A percentile compares a stretch with the other conserved stretches of the same genome.
phyloP scores from a whole-genome alignment of 441 rosid species.

The Corymbia citriodora region DNA sequence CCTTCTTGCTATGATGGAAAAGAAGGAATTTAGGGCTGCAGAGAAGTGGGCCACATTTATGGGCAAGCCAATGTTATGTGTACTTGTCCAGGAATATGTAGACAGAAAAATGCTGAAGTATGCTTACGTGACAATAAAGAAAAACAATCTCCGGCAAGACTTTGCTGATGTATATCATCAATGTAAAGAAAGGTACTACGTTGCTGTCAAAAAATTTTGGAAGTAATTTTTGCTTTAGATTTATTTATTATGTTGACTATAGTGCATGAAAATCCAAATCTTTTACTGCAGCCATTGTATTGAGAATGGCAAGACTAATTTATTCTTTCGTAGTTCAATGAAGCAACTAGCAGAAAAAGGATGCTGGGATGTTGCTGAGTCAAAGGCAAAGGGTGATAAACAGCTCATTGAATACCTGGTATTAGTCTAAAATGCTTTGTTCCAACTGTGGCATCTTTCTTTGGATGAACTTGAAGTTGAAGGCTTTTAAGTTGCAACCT shows the following conservation, averaged over 20 bases:
- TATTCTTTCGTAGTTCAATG: slow-evolving; percentile 41
- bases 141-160: slow-evolving; percentile 63
- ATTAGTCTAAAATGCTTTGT: background rate
- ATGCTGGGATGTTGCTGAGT: slow-evolving; percentile 91
- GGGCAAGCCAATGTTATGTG: slow-evolving; percentile 70
- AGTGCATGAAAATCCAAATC: background rate
- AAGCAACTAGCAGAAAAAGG: slow-evolving; percentile 83
- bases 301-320: background rate
- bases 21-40: slow-evolving; percentile 65
- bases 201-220: background rate
- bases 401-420: slow-evolving; percentile 76
- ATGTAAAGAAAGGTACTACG: slow-evolving; percentile 65
- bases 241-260: background rate
- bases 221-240: background rate
- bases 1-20: slow-evolving; percentile 68
- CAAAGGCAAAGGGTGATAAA: slow-evolving; percentile 55
- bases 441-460: slow-evolving; percentile 7
- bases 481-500: background rate
- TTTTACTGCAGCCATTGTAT: background rate
- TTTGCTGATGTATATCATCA: slow-evolving; percentile 67
- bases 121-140: slow-evolving; percentile 64
- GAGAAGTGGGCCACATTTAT: slow-evolving; percentile 92
- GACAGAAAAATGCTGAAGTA: slow-evolving; percentile 65
- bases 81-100: slow-evolving; percentile 64
- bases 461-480: background rate